Base-by-base conservation (phyloP, 306 rosid genomes). In the Trifolium fragiferum region DNA sequence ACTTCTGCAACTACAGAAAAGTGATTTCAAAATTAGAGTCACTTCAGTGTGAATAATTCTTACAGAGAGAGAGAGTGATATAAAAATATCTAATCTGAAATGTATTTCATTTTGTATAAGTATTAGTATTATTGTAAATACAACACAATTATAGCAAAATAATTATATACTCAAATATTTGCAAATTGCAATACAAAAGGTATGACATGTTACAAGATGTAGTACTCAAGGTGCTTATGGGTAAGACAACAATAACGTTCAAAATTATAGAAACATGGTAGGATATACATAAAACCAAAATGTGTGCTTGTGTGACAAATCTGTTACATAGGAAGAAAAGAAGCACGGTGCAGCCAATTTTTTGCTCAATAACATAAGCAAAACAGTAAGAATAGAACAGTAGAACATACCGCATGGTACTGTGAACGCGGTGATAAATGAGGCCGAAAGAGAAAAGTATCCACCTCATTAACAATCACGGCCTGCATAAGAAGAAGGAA, bases 401-500 rank as follows among this genome's bases (percentile, higher is more conserved):
- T 68, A 49, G 21, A 64, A 81, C 97, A 74, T 94, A 94, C 99
- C 60, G 93, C 92, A 66, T 92, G 96, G 80, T 94, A 94, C 85
- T 90, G 92, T 12, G 98, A 85, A 58, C 92, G 93, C 62, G 88
- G 76, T 77, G 84, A 92, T 79, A 94, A 84, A 78, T 82, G 95
- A 51, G 99, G 99, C 50, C 97, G 93, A 77, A 94, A 94, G 75
- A 94, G 93, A 83, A 94, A 89, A 78, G 96, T 57, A 81, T 94
- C 99, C 90, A 94, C 97, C 87, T 94, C 97, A 2, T 81, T 91
- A 70, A 94, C 88, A 63, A 94, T 95, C 81, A 94, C 99, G 72
- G 83, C 89, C 99, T 94, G 88, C 58, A 80, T 19, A 62, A 44
- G 64, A 49, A 13, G 33, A 4, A 30, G 6, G 1, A 30, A 43